A percentile compares a stretch with the other conserved stretches of the same genome.
These are phyloP conservation scores for Rosa rugosa DNA, from an alignment of 306 rosid genomes.

Conservation along the genomic window DNA sequence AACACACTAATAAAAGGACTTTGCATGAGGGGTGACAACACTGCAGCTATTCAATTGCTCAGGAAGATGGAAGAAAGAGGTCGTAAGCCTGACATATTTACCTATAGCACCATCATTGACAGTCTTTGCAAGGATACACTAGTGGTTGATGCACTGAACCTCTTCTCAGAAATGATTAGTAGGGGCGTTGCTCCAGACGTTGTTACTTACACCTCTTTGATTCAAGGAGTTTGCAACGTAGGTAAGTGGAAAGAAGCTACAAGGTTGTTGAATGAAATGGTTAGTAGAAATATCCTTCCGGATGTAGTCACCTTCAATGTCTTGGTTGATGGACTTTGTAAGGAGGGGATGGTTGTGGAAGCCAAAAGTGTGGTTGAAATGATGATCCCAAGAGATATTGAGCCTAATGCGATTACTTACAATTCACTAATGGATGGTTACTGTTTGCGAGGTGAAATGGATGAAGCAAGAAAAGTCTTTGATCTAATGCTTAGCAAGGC, in stretches of 20 bases:
- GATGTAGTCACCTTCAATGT: background rate
- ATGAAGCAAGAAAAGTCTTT: background rate
- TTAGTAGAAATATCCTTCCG: background rate
- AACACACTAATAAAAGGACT: background rate
- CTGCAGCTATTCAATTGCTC: background rate
- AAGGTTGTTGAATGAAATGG: background rate
- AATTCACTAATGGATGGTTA: background rate
- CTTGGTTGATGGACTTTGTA: background rate
- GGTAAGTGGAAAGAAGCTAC: background rate
- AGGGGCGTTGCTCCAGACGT: background rate
- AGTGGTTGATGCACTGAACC: background rate
- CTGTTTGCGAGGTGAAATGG: background rate
- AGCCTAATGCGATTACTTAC: background rate
- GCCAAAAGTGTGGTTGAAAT: background rate
- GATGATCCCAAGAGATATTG: background rate
- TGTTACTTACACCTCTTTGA: background rate
- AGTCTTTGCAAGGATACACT: background rate
- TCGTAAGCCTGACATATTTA: rapidly evolving
- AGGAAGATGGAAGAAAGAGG: background rate
- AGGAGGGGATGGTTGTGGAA: background rate
- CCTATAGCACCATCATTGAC: background rate
- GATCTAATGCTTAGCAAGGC: background rate
- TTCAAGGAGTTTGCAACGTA: background rate
- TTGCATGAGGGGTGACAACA: background rate
- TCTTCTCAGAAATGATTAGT: background rate